phyloP scores from a whole-genome alignment of 2,329 filamentous ascomycete genomes.

The Torrubiella hemipterigena region DNA sequence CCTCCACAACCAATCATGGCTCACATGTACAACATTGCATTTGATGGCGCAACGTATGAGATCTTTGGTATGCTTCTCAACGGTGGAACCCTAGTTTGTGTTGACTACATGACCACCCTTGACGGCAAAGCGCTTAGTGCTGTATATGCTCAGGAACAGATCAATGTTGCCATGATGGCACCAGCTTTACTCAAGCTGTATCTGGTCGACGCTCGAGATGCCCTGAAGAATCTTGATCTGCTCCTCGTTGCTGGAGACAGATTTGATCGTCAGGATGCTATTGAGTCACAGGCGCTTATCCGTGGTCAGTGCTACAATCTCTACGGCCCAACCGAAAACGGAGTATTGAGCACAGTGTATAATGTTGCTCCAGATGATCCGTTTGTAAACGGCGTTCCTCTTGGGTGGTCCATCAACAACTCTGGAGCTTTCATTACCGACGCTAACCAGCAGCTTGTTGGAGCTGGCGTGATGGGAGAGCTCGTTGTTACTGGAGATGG shows the following conservation, averaged over 20 bases:
- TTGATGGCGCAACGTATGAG: constrained; percentile 9
- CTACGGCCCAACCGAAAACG: constrained; percentile 15
- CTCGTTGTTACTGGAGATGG: constrained; percentile 13
- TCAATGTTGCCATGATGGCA: constrained; percentile 18
- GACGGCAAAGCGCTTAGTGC: constrained; percentile 3
- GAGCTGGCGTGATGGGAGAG: constrained; percentile 12
- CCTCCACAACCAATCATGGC: neutral
- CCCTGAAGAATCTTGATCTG: constrained; percentile 20
- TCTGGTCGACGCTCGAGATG: constrained; percentile 19
- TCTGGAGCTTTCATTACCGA: constrained; percentile 12
- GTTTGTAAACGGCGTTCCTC: constrained; percentile 10
- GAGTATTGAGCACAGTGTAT: constrained; percentile 9
- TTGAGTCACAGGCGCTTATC: constrained; percentile 1
- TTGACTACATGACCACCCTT: constrained; percentile 8
- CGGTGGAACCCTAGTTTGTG: constrained; percentile 8
- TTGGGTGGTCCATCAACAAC: constrained; percentile 11
- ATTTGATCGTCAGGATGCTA: constrained; percentile 3
- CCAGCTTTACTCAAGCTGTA: constrained; percentile 7
- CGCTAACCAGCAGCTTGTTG: constrained; percentile 7
- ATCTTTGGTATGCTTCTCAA: constrained; percentile 8
- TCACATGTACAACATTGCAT: constrained; percentile 7
- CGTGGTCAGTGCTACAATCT: constrained; percentile 7
- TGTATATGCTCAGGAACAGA: constrained; percentile 16
- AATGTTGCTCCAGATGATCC: neutral
- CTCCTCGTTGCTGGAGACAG: constrained; percentile 22